A percentile compares a stretch with the other conserved stretches of the same genome.
Conservation (phyloP, 345 rosid species). For the Corchorus capsularis region DNA sequence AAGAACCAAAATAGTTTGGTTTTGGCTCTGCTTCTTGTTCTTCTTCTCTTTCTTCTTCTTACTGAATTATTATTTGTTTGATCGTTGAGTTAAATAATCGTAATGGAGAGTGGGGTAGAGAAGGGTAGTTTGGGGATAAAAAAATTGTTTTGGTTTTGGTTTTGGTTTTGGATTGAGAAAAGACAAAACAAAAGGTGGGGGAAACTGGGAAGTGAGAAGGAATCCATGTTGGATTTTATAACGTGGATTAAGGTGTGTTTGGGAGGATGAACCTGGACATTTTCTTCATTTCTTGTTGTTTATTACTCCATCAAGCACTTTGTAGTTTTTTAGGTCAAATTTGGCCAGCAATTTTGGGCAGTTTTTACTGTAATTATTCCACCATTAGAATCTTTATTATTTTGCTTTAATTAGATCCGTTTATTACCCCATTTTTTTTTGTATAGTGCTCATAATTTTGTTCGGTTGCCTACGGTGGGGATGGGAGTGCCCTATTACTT, state of each 20-base stretch:
- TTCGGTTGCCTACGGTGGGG: too few species aligned
- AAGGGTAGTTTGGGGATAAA: conserved; percentile 22
- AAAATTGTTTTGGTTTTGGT: neutral
- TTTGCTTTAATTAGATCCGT: neutral
- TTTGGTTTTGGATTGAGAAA: neutral
- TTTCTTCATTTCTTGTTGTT: neutral
- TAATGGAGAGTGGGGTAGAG: neutral
- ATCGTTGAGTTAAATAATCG: conserved; percentile 8
- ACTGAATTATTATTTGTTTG: neutral
- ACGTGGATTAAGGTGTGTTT: neutral
- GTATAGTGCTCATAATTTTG: too few species aligned
- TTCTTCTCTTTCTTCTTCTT: neutral
- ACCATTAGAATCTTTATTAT: neutral
- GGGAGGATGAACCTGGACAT: conserved; percentile 60
- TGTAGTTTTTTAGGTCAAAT: conserved; percentile 13
- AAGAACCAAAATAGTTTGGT: conserved; percentile 11
- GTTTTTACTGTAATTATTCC: neutral
- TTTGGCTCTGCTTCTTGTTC: neutral
- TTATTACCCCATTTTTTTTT: too few species aligned
- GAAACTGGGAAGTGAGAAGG: neutral
- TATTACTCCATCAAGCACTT: neutral
- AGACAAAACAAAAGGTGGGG: neutral
- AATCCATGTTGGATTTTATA: neutral
- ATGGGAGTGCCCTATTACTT: too few species aligned
- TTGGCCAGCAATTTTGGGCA: neutral